These are phyloP conservation scores for Boletus albobrunnescens DNA, from an alignment of 1,284 basidiomycete genomes.

Conservation along the genomic window DNA sequence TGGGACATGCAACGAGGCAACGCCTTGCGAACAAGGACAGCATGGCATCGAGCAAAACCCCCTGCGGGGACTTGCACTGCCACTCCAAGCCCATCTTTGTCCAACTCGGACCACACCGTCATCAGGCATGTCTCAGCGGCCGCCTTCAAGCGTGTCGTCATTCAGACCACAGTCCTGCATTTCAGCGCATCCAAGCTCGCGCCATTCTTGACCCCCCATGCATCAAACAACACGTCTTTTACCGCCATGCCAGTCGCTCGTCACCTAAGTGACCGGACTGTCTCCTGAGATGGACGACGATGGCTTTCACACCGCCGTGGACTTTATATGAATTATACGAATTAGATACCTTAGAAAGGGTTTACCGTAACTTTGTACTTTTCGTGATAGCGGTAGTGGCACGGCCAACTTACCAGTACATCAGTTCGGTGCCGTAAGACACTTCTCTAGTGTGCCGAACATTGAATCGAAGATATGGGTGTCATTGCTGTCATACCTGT, in stretches of 20 bases:
- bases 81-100: too few relatives aligned
- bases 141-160: constrained; percentile 39
- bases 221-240: constrained; percentile 48
- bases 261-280: constrained; percentile 48
- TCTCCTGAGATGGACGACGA: constrained; percentile 39
- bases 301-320: constrained; percentile 48
- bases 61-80: constrained; percentile 15
- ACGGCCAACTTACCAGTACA: too few relatives aligned
- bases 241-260: constrained; percentile 52
- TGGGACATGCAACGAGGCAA: too few relatives aligned
- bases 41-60: too few relatives aligned
- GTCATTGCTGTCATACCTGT: constrained; percentile 92
- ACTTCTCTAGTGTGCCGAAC: constrained; percentile 96
- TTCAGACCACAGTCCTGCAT: constrained; percentile 50
- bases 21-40: too few relatives aligned
- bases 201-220: constrained; percentile 42
- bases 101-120: too few relatives aligned
- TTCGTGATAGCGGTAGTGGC: too few relatives aligned
- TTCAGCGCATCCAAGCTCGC: constrained; percentile 49
- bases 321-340: too few relatives aligned
- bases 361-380: too few relatives aligned
- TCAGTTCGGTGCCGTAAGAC: too few relatives aligned
- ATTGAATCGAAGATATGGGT: constrained; percentile 93
- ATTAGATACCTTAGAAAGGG: too few relatives aligned
- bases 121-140: too few relatives aligned